A percentile compares a stretch with the other conserved stretches of the same genome.
Conservation (phyloP, 2,329 filamentous ascomycete genomes). For the Blastomyces gilchristii region DNA sequence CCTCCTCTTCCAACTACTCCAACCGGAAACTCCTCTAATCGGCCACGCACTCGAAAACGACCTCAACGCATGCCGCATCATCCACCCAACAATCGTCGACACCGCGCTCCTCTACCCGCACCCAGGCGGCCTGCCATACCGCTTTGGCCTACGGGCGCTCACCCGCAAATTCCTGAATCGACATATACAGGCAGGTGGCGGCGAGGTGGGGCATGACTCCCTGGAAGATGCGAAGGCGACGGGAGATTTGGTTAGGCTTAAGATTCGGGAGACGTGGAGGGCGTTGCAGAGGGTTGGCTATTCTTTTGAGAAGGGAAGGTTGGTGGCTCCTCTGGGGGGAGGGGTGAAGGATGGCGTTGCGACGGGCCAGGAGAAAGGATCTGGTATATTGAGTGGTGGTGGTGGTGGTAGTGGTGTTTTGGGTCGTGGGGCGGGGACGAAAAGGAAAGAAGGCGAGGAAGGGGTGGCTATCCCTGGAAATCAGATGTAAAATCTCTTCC, state of each 20-base stretch:
- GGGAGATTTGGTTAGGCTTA: slow-evolving; percentile 69
- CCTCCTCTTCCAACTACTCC: slow-evolving; percentile 65
- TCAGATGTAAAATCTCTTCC: not conserved
- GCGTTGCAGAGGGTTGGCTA: slow-evolving; percentile 55
- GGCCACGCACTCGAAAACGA: slow-evolving; percentile 96
- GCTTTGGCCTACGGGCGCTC: slow-evolving; percentile 67
- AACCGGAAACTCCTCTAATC: slow-evolving; percentile 69
- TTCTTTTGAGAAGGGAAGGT: slow-evolving; percentile 40
- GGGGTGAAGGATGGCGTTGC: slow-evolving; percentile 10
- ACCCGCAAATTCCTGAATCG: slow-evolving; percentile 59
- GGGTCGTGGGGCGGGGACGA: slow-evolving; percentile 17
- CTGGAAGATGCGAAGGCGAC: slow-evolving; percentile 84
- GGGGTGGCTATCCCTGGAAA: not conserved
- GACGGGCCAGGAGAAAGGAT: slow-evolving; percentile 11
- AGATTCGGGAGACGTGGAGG: slow-evolving; percentile 61
- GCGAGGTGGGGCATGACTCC: slow-evolving; percentile 67
- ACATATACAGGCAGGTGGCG: slow-evolving; percentile 64
- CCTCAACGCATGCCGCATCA: slow-evolving; percentile 70
- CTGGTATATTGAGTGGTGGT: not conserved
- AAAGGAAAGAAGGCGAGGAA: slow-evolving; percentile 20
- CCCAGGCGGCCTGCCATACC: slow-evolving; percentile 61
- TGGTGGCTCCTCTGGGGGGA: slow-evolving; percentile 18
- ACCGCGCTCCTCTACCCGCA: slow-evolving; percentile 79
- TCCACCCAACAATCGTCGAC: slow-evolving; percentile 77
- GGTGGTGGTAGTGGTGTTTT: slow-evolving; percentile 1